These are phyloP conservation scores for Piper longum DNA, from an alignment of 164 flowering plant genomes.

Conservation along the genomic window DNA sequence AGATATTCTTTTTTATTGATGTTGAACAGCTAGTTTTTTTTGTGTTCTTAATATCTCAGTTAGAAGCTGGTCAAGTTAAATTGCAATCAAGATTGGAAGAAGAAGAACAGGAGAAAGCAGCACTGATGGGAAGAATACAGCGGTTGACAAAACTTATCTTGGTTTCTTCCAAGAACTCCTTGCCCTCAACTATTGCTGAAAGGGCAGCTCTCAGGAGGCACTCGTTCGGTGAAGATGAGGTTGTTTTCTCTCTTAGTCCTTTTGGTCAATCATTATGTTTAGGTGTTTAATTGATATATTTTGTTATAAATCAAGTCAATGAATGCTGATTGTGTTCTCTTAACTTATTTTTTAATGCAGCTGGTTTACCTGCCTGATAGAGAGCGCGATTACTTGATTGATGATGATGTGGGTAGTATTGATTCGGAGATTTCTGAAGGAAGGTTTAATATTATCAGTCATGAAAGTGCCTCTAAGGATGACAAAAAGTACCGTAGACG, in stretches of 20 bases:
- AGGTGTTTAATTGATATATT: background rate
- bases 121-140: conserved; percentile 85
- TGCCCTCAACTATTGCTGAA: conserved; percentile 35
- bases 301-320: background rate
- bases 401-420: conserved; percentile 53
- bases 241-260: conserved; percentile 9
- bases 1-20: too few species aligned
- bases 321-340: background rate
- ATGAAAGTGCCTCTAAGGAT: conserved; percentile 47
- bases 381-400: conserved; percentile 45
- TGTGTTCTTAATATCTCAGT: conserved; percentile 19
- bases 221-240: conserved; percentile 87
- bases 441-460: conserved; percentile 24
- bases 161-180: conserved; percentile 68
- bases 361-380: conserved; percentile 74
- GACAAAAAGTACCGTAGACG: conserved; percentile 40
- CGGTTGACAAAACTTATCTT: conserved; percentile 72
- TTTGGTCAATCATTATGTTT: background rate
- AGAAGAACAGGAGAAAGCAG: conserved; percentile 87
- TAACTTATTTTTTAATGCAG: conserved; percentile 25
- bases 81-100: conserved; percentile 80
- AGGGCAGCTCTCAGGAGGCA: conserved; percentile 44
- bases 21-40: background rate
- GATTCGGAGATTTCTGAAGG: conserved; percentile 55
- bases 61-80: conserved; percentile 80